Conservation (phyloP, 768 basidiomycete genomes). For the Boletus edulis region DNA sequence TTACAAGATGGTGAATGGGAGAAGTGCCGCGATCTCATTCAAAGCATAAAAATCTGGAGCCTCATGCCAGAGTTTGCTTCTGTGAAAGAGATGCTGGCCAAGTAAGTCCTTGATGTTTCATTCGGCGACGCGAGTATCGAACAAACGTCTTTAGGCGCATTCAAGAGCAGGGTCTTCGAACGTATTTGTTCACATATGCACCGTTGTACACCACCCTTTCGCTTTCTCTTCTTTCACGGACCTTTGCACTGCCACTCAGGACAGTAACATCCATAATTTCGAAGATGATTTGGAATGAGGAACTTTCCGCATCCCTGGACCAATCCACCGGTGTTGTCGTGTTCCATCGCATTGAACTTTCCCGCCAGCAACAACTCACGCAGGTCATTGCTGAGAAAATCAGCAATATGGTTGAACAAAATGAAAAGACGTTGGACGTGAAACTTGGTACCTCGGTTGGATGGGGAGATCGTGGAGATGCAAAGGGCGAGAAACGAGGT, state of each 20-base stretch:
- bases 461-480: conserved; percentile 50
- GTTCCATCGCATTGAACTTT: conserved; percentile 89
- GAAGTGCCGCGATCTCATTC: conserved; percentile 87
- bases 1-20: conserved; percentile 98
- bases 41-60: conserved; percentile 97
- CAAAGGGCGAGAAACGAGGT: conserved; percentile 74
- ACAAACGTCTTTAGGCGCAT: conserved; percentile 66
- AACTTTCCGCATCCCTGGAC: conserved; percentile 90
- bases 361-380: conserved; percentile 86
- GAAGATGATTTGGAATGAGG: conserved; percentile 99
- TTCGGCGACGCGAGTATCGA: not conserved
- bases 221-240: conserved; percentile 79
- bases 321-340: conserved; percentile 87
- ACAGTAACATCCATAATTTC: conserved; percentile 83
- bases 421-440: conserved; percentile 83
- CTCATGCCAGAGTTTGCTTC: conserved; percentile 85
- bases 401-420: conserved; percentile 82
- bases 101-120: conserved; percentile 47
- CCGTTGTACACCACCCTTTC: conserved; percentile 92
- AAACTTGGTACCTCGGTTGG: conserved; percentile 69
- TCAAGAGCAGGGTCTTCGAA: conserved; percentile 95
- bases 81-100: conserved; percentile 94
- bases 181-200: conserved; percentile 95
- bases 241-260: conserved; percentile 80
- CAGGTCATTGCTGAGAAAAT: conserved; percentile 88